Conservation (phyloP, 2,329 filamentous ascomycete species). For the Cercospora janseana region DNA sequence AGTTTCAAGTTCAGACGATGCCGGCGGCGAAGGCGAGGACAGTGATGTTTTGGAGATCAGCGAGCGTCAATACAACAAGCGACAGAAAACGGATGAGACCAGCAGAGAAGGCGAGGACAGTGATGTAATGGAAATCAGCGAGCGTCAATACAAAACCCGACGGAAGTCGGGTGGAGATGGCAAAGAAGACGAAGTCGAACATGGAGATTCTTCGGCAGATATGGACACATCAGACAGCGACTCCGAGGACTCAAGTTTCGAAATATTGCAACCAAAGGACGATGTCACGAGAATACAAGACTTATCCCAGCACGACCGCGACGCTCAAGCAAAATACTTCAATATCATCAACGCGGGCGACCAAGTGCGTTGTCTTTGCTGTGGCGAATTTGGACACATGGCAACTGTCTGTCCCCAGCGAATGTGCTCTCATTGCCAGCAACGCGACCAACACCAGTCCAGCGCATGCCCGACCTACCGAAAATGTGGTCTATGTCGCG, state of each 20-base stretch:
- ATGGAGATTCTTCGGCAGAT: slow-evolving; percentile 7
- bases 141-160: not conserved
- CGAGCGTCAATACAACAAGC: not conserved
- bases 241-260: slow-evolving; percentile 3
- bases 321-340: slow-evolving; percentile 14
- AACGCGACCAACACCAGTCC: slow-evolving; percentile 13
- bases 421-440: slow-evolving; percentile 19
- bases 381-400: slow-evolving; percentile 19
- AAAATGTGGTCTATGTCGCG: slow-evolving; percentile 20
- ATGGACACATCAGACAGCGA: slow-evolving; percentile 5
- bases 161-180: not conserved
- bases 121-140: slow-evolving; percentile 3
- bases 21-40: not conserved
- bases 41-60: slow-evolving; percentile 2
- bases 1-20: slow-evolving; percentile 11
- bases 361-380: slow-evolving; percentile 20
- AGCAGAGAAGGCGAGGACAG: slow-evolving; percentile 9
- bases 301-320: slow-evolving; percentile 2
- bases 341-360: slow-evolving; percentile 1
- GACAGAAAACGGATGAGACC: slow-evolving; percentile 1
- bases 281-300: slow-evolving; percentile 3
- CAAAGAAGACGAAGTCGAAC: not conserved
- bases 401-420: slow-evolving; percentile 8
- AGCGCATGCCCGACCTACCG: slow-evolving; percentile 16
- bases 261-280: slow-evolving; percentile 4